Evolutionary conservation across 164 flowering plant species (phyloP), one percentile per base, ranked within the genome.

Genomic region (Kingdonia uniflora): DNA sequence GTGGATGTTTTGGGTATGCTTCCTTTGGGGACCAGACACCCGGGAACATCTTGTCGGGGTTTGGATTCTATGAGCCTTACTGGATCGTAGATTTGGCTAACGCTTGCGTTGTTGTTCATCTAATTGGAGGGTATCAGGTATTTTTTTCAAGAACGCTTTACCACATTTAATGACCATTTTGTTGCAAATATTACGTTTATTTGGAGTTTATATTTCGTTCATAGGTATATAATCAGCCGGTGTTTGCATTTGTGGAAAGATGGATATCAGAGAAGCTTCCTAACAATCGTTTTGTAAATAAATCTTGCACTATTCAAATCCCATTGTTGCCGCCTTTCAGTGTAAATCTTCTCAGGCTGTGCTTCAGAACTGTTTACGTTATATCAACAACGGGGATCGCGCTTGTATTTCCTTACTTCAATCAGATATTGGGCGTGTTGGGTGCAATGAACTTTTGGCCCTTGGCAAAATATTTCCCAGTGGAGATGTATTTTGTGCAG

Each of bases 381-480:
- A 40, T 55, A 8, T 67, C 81, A 1, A 74, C 83, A 1, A 77
- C 81, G 11, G 76, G 45, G 5, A 42, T 84, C 15, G 85, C 91
- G 4, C 71, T 84, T 70, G 0, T 68, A 17, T 76, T 84, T 41
- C 92, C 92, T 15, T 84, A 74, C 70, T 84, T 77, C 82, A 84
- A 84, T 59, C 65, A 71, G 45, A 71, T 79, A 2, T 37, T 84
- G 66, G 92, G 84, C 24, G 57, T 84, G 14, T 21, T 84, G 39
- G 92, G 92, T 20, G 79, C 81, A 14, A 21, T 79, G 14, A 71
- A 52, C 52, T 84, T 84, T 41, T 81, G 87, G 87, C 87, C 92
- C 14, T 54, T 78, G 65, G 37, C 75, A 19, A 72, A 70, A 46
- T 77, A 72, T 49, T 77, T 72, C 57, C 82, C 77, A 0, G 67